Percentiles rank a stretch among this genome's conserved stretches.
phyloP scores from a whole-genome alignment of 768 basidiomycete species.

The Leccinum olivaceopallidum region DNA sequence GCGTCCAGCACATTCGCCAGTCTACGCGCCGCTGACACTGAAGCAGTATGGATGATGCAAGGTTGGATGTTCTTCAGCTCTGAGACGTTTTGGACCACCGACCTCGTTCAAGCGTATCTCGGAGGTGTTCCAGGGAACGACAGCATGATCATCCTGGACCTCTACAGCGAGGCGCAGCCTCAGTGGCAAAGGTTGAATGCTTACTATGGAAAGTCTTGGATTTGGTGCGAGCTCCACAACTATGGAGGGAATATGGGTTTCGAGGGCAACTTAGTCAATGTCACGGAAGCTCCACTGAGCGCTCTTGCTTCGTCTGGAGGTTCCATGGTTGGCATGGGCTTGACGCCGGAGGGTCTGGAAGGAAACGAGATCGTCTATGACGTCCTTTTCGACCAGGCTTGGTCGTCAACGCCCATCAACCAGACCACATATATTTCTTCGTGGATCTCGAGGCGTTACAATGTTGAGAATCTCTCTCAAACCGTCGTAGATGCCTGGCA shows the following conservation, averaged over 20 bases:
- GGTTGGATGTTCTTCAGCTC: conserved; percentile 43
- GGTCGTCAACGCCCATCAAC: conserved; percentile 37
- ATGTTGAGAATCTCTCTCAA: conserved; percentile 25
- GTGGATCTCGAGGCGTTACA: conserved; percentile 40
- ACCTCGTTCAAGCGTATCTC: conserved; percentile 41
- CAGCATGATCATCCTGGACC: conserved; percentile 42
- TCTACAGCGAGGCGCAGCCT: conserved; percentile 41
- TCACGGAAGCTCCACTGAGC: not conserved
- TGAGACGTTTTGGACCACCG: conserved; percentile 40
- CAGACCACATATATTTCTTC: conserved; percentile 32
- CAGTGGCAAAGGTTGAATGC: conserved; percentile 42
- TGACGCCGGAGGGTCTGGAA: conserved; percentile 42
- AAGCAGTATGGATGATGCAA: conserved; percentile 44
- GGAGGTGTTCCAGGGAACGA: conserved; percentile 38
- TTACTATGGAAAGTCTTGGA: conserved; percentile 36
- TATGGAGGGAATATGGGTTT: not conserved
- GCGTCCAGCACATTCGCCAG: conserved; percentile 37
- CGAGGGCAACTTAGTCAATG: not conserved
- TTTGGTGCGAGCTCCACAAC: not conserved
- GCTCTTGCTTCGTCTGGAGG: conserved; percentile 32
- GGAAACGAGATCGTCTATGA: conserved; percentile 47
- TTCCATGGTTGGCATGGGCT: conserved; percentile 40
- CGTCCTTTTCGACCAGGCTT: conserved; percentile 42
- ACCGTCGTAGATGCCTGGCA: conserved; percentile 36
- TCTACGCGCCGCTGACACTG: conserved; percentile 39